Percentiles rank a stretch among this genome's conserved stretches.
phyloP scores from a whole-genome alignment of 2,329 filamentous ascomycete species.

The Neopestalotiopsis sp. region DNA sequence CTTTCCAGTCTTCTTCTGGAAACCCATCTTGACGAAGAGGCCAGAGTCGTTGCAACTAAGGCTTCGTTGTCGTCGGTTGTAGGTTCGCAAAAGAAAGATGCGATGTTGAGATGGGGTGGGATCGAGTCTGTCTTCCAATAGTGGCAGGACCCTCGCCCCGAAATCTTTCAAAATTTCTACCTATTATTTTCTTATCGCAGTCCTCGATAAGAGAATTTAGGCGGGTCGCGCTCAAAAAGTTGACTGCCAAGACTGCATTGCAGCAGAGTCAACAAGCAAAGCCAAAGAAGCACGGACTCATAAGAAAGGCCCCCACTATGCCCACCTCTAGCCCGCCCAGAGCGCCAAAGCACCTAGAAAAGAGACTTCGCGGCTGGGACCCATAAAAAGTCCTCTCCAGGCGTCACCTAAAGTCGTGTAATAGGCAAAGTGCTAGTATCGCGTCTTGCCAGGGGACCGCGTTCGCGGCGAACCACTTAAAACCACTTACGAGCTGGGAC shows the following conservation, averaged over 20 bases:
- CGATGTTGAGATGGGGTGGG: not conserved
- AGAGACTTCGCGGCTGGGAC: too few species aligned
- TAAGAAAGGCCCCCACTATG: not conserved
- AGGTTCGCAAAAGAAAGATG: not conserved
- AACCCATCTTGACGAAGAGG: constrained; percentile 68
- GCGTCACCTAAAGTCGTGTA: constrained; percentile 7
- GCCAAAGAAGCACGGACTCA: not conserved
- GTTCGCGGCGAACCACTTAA: constrained; percentile 17
- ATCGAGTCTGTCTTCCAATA: not conserved
- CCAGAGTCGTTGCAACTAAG: constrained; percentile 13
- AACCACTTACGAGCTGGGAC: not conserved
- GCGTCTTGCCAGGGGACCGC: constrained; percentile 17
- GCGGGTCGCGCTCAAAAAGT: constrained; percentile 2
- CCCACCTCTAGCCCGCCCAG: too few species aligned
- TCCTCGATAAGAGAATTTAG: constrained; percentile 7
- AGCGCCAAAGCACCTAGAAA: too few species aligned
- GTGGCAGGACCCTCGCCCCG: not conserved
- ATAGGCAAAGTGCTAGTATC: constrained; percentile 16
- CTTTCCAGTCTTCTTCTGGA: constrained; percentile 99
- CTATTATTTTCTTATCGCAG: not conserved
- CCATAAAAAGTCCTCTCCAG: not conserved
- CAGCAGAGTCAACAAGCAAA: not conserved
- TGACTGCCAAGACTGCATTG: not conserved
- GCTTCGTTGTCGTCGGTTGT: not conserved
- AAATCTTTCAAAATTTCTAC: constrained; percentile 23